Conservation (phyloP, 345 rosid species). For the Moricandia arvensis region DNA sequence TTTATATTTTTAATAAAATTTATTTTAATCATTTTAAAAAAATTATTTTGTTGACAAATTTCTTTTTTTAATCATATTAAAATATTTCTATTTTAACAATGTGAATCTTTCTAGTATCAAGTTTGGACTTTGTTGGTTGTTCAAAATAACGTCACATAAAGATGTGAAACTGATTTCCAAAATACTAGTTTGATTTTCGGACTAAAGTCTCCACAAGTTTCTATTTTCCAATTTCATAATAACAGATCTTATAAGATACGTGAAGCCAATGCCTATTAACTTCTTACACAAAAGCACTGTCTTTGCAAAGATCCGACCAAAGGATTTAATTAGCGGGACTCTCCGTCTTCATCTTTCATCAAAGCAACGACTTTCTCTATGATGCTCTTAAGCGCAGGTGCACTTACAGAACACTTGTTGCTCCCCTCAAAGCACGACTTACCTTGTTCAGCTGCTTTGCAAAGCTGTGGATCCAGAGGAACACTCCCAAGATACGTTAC, state of each 20-base stretch:
- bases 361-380: slow-evolving; percentile 48
- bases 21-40: too few relatives aligned
- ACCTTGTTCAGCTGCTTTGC: slow-evolving; percentile 85
- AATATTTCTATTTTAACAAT: too few relatives aligned
- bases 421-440: slow-evolving; percentile 70
- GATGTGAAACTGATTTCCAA: too few relatives aligned
- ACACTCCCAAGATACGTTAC: slow-evolving; percentile 85
- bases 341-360: slow-evolving; percentile 16
- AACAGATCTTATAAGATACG: background rate
- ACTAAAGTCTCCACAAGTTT: background rate
- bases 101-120: too few relatives aligned
- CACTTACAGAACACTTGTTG: slow-evolving; percentile 61
- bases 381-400: slow-evolving; percentile 61
- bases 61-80: too few relatives aligned
- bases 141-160: too few relatives aligned
- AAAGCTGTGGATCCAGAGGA: slow-evolving; percentile 83
- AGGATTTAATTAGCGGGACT: background rate
- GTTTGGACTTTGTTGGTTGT: too few relatives aligned
- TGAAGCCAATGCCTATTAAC: background rate
- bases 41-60: too few relatives aligned
- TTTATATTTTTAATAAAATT: too few relatives aligned
- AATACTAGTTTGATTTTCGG: background rate
- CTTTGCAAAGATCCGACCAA: background rate
- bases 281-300: background rate
- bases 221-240: background rate